Percentiles rank a stretch among this genome's conserved stretches.
phyloP scores from a whole-genome alignment of 352 stramenopile genomes.

The Phytophthora fragariaefolia region DNA sequence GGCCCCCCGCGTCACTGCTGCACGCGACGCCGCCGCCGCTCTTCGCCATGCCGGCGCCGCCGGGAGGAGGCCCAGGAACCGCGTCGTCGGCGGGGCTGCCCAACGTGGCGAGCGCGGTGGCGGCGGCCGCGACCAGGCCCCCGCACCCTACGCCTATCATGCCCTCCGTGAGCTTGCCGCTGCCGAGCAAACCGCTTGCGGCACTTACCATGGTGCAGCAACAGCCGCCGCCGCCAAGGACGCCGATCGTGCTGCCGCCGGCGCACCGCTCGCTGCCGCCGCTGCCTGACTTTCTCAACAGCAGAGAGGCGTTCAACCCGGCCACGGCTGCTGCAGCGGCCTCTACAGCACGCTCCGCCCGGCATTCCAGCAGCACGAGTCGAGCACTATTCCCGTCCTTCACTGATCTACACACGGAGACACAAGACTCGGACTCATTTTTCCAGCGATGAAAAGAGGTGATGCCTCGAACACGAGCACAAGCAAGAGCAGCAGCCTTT shows the following conservation, averaged over 20 bases:
- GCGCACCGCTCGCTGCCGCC: slow-evolving; percentile 59
- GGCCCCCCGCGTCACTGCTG: slow-evolving; percentile 55
- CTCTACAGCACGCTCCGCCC: slow-evolving; percentile 16
- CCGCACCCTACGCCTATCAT: slow-evolving; percentile 37
- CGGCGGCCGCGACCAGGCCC: slow-evolving; percentile 26
- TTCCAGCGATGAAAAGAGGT: slow-evolving; percentile 48
- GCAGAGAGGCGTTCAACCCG: slow-evolving; percentile 64
- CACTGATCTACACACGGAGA: slow-evolving; percentile 52
- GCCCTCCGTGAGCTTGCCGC: slow-evolving; percentile 36
- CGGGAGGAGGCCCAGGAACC: slow-evolving; percentile 10
- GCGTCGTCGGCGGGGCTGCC: slow-evolving; percentile 26
- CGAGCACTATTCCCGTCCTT: slow-evolving; percentile 58
- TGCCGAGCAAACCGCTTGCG: slow-evolving; percentile 36
- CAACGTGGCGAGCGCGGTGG: slow-evolving; percentile 32
- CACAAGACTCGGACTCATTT: slow-evolving; percentile 46
- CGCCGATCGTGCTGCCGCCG: slow-evolving; percentile 61
- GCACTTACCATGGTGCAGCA: slow-evolving; percentile 33
- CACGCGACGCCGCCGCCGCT: slow-evolving; percentile 37
- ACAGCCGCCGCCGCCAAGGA: slow-evolving; percentile 38
- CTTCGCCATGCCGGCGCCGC: slow-evolving; percentile 35
- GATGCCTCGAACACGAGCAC: not conserved
- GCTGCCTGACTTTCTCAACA: slow-evolving; percentile 72
- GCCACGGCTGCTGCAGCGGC: slow-evolving; percentile 25
- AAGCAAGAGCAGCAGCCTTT: slow-evolving; percentile 1
- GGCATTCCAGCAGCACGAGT: slow-evolving; percentile 24